Base-by-base conservation (phyloP, 2,329 filamentous ascomycete genomes). In the Ceratocystis cacaofunesta region DNA sequence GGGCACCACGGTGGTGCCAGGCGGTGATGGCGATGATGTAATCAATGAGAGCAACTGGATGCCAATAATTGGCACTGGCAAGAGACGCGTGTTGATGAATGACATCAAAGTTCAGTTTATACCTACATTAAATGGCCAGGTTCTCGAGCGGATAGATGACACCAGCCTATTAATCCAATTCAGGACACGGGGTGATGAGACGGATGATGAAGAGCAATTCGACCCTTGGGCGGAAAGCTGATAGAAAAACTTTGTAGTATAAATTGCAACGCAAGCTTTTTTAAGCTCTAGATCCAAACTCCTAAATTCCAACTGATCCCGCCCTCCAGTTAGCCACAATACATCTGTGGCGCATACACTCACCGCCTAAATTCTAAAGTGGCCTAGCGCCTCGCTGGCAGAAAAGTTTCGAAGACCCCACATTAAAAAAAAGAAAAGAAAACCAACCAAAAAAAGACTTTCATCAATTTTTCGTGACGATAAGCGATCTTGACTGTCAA, bases 351-450 rank as follows among this genome's bases (percentile, higher is more conserved):
- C 55, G 55, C 28, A 8, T 3, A 7, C 2, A 5, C 55, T 58
- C 55, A 58, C 55, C 55, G 55, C 55, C 28, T 28, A 36, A 41
- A 2, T 7, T n/a, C 25, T 15, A 32, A 58, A 58, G 30, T 15
- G 30, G 25, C 15, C n/a, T 58, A 58, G 55, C 55, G 55, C 28
- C 7, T 8, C 2, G 6, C 15, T 10, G 63, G 63, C 63, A 64
- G 63, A 64, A 64, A 63, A 62, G 36, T 62, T 55, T 55, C 32
- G 41, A 48, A 58, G 46, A 50, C 63, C 52, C 63, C 63, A 64
- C 63, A 58, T 44, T 60, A 30, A 64, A 64, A 64, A 64, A 64
- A 64, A 58, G 7, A 30, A 32, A 50, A 48, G 32, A 57, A 61
- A 28, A 43, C 30, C n/a, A 55, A 64, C 46, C 15, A 55, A 61